Evolutionary conservation across 441 rosid species (phyloP), one percentile per base, ranked within the genome.

Genomic region (Populus trichocarpa): DNA sequence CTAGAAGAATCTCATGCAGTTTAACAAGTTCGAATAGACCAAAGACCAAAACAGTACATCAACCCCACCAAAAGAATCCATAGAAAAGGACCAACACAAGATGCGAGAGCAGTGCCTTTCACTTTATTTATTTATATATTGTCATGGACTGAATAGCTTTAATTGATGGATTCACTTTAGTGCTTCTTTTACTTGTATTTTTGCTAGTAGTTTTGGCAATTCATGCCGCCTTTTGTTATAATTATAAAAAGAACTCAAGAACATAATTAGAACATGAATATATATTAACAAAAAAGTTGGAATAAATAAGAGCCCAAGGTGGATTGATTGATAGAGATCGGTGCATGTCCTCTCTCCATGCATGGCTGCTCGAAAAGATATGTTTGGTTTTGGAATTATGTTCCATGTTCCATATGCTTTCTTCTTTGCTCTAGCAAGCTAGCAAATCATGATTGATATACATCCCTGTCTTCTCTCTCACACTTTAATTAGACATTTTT

Each of bases 21-120:
- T 70, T 53, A 71, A 71, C 16, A 67, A 79, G 82, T 82, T 86
- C 78, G 84, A 89, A 82, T 71, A 85, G 85, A 80, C 86, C 84
- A 83, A 83, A 82, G 83, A 88, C 88, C 83, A 80, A 80, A 77
- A 83, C 77, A 82, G 82, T 77, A 23, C 53, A 73, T 16, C 59
- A 25, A 40, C 36, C 14, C 12, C 36, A 8, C 16, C 23, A 28
- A 71, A 53, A 81, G 87, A 85, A 83, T 84, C 86, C 75, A 64
- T 63, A 36, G 87, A 83, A 82, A 83, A 80, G 75, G 85, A 83
- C 83, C 25, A 80, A 84, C 87, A 78, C 84, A 75, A 84, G 85
- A 82, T 70, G 88, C 81, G 82, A 77, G 13, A 10, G 25, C 28
- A 63, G 67, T 25, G n/a, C 12, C 67, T n/a, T n/a, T 26, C 65